Conservation (phyloP, 2,329 filamentous ascomycete species). For the Fusarium beomiforme region DNA sequence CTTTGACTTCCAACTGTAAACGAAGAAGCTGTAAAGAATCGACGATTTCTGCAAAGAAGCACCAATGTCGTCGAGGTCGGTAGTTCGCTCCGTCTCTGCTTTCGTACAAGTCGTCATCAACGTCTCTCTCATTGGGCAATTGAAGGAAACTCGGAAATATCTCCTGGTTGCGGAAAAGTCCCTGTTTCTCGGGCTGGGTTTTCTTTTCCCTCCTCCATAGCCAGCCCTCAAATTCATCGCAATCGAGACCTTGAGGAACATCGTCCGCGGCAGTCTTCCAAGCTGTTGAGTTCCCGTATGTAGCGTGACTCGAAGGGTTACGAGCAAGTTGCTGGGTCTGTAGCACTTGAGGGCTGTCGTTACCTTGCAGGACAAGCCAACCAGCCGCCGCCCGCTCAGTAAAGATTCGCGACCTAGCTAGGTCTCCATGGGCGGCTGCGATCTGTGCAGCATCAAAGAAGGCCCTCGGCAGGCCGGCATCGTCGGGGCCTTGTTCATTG, state of each 20-base stretch:
- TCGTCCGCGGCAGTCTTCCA: not conserved
- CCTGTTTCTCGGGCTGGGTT: accelerated
- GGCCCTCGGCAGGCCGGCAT: not conserved
- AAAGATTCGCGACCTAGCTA: not conserved
- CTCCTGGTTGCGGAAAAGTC: not conserved
- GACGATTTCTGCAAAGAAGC: not conserved
- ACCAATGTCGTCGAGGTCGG: not conserved
- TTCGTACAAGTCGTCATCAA: not conserved
- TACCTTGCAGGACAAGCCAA: not conserved
- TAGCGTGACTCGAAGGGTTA: not conserved
- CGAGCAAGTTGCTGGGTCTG: not conserved
- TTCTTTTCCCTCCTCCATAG: not conserved
- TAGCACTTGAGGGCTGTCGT: not conserved
- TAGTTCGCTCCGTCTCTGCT: not conserved
- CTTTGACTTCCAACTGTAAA: not conserved
- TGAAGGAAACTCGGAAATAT: not conserved
- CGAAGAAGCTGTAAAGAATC: not conserved
- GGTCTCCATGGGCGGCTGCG: not conserved
- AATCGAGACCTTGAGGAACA: not conserved
- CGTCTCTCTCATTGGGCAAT: accelerated
- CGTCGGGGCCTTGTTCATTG: not conserved
- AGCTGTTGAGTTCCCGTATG: not conserved
- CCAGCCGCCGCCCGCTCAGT: not conserved
- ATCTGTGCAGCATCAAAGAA: not conserved
- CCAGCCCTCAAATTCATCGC: not conserved